These are phyloP conservation scores for Clonostachys rosea DNA, from an alignment of 2,329 filamentous ascomycete genomes.

Conservation along the genomic window DNA sequence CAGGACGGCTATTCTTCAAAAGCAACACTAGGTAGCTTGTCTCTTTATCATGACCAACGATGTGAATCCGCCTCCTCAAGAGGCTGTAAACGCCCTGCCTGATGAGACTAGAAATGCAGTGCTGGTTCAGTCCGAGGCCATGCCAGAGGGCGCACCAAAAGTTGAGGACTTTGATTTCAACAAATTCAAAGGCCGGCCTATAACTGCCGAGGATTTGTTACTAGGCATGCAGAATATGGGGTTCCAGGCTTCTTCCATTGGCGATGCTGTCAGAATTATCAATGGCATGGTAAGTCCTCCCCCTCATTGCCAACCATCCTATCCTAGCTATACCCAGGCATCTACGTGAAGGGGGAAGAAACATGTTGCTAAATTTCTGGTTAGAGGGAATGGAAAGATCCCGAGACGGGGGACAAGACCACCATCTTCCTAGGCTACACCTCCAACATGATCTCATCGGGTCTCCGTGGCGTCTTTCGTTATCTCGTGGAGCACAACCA, in stretches of 20 bases:
- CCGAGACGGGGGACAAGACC: conserved; percentile 72
- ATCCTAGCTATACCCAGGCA: too few relatives aligned
- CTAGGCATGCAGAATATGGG: conserved; percentile 83
- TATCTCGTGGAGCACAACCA: conserved; percentile 92
- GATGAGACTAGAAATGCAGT: conserved; percentile 72
- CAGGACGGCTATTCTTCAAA: neutral
- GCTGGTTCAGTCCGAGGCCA: conserved; percentile 75
- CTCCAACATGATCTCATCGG: conserved; percentile 95
- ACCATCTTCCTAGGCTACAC: conserved; percentile 98
- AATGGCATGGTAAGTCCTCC: conserved; percentile 79
- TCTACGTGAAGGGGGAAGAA: conserved; percentile 1
- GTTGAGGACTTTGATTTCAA: conserved; percentile 94
- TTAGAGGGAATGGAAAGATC: conserved; percentile 72
- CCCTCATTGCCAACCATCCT: too few relatives aligned
- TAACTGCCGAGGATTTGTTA: conserved; percentile 83
- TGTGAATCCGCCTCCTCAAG: too few relatives aligned
- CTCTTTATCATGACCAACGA: too few relatives aligned
- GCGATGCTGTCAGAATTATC: conserved; percentile 85
- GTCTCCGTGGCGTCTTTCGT: conserved; percentile 83
- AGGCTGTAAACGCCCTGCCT: conserved; percentile 40
- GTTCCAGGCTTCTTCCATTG: conserved; percentile 65
- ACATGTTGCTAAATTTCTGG: neutral
- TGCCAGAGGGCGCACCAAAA: conserved; percentile 72
- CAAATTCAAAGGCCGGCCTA: conserved; percentile 61
- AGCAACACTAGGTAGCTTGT: conserved; percentile 23